Evolutionary conservation across 2,329 filamentous ascomycete species (phyloP).

Genomic region (Colletotrichum cordylinicola): DNA sequence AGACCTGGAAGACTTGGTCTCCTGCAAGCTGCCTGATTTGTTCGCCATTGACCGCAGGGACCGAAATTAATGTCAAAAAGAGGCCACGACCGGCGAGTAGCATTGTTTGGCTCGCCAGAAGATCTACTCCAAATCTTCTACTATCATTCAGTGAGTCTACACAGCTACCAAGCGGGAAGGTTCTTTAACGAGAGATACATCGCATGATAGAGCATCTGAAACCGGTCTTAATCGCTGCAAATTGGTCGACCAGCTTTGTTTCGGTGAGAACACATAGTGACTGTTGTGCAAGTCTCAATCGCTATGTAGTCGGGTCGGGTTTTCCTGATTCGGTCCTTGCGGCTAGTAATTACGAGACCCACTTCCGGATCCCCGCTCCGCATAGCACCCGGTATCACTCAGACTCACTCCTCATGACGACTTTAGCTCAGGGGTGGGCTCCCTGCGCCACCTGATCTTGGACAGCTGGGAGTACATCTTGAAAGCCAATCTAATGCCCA

Average conservation of each 20-base stretch:
- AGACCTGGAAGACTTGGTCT: neutral
- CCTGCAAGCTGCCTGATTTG: neutral
- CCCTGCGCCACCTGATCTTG: neutral
- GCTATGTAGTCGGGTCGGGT: neutral
- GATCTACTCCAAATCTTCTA: neutral
- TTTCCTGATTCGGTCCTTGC: neutral
- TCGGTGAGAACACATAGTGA: neutral
- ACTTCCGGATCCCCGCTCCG: neutral
- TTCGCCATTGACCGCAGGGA: fast-evolving
- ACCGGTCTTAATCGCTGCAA: neutral
- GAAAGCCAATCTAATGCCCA: neutral
- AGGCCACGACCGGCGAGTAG: neutral
- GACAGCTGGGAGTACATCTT: neutral
- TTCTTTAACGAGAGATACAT: neutral
- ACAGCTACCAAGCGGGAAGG: neutral
- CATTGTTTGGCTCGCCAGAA: neutral
- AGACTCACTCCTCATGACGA: neutral
- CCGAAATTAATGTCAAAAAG: neutral
- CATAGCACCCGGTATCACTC: neutral
- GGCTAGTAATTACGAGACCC: neutral
- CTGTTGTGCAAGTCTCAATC: neutral
- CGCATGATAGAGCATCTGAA: neutral
- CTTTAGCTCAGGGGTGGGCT: neutral
- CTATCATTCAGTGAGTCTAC: neutral
- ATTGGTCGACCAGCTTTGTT: neutral